Evolutionary conservation across 2,329 filamentous ascomycete genomes (phyloP), one percentile per base, ranked within the genome.

Genomic region (Aspergillus sp.): DNA sequence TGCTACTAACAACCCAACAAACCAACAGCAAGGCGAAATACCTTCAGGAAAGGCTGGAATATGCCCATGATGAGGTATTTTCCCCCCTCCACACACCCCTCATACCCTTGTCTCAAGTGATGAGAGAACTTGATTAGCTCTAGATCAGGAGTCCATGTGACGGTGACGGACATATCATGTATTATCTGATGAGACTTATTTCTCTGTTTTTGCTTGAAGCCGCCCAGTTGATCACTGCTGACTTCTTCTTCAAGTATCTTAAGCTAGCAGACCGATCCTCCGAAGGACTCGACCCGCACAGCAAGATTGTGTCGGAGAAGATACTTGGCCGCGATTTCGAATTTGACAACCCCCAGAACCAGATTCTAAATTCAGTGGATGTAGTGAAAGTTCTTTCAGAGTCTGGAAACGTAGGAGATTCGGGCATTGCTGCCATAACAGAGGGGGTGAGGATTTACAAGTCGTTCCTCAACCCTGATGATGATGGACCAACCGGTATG

Each of bases 101-200:
- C 35, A 54, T 15, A 27, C 44, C 9, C 46, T 35, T 62, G 66
- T 72, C 69, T 75, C 71, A 68, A 62, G 77, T 81, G 79, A 82
- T 74, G 81, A 82, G 73, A 78, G 74, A 77, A 69, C 68, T 68
- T 72, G 69, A 76, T 89, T 90, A 91, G 89, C 89, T 91, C 89
- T 91, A 91, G 89, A 91, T 90, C 88, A 88, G 82, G 83, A 90
- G 87, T 82, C 82, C 71, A 68, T 75, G 80, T 79, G 81, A 79
- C 80, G 70, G 76, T 84, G 88, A 90, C 82, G 80, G 86, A 89
- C 75, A 84, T 67, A 76, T 73, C 77, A 81, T 81, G 74, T 81
- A 80, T 82, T 79, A 79, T 74, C 78, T 80, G 79, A 81, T 68
- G 73, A 75, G 78, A 80, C 64, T 45, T 62, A 11, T 37, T 48